phyloP scores from a whole-genome alignment of 768 basidiomycete genomes.

The Gelatoporia subvermispora region DNA sequence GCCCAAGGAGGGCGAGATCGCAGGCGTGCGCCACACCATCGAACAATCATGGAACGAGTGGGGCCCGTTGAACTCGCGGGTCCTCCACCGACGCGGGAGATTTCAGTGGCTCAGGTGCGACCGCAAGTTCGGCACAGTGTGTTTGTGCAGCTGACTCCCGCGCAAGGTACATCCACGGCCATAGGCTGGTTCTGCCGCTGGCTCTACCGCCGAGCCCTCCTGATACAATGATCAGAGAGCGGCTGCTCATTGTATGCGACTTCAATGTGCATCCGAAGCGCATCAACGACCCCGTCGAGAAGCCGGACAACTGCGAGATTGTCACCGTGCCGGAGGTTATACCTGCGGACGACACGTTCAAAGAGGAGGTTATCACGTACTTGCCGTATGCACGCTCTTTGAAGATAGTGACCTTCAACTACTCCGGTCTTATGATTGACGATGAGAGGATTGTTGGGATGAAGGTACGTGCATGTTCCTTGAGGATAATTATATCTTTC shows the following conservation, averaged over 20 bases:
- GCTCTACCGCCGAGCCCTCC: conserved; percentile 5
- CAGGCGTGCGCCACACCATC: not conserved
- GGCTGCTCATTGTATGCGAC: conserved; percentile 18
- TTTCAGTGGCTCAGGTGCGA: conserved; percentile 40
- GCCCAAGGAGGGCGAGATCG: not conserved
- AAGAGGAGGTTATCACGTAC: conserved; percentile 9
- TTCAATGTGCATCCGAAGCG: conserved; percentile 27
- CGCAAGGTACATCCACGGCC: conserved; percentile 38
- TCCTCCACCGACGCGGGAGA: conserved; percentile 20
- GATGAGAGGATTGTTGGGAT: conserved; percentile 37
- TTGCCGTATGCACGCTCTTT: conserved; percentile 17
- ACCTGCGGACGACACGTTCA: conserved; percentile 7
- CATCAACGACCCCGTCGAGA: conserved; percentile 10
- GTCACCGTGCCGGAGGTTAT: not conserved
- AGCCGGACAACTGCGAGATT: conserved; percentile 3
- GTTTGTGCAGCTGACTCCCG: not conserved
- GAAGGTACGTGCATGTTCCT: conserved; percentile 27
- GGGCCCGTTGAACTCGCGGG: conserved; percentile 33
- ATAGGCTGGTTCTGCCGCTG: conserved; percentile 29
- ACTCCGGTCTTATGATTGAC: conserved; percentile 40
- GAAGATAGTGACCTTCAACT: conserved; percentile 14
- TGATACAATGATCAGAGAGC: not conserved
- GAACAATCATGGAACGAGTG: conserved; percentile 33
- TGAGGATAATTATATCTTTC: not conserved
- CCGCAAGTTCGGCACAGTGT: no score